Percentiles rank a stretch among this genome's conserved stretches.
Evolutionary conservation across 2,329 filamentous ascomycete species (phyloP).

Genomic region (Aspergillus transmontanensis): DNA sequence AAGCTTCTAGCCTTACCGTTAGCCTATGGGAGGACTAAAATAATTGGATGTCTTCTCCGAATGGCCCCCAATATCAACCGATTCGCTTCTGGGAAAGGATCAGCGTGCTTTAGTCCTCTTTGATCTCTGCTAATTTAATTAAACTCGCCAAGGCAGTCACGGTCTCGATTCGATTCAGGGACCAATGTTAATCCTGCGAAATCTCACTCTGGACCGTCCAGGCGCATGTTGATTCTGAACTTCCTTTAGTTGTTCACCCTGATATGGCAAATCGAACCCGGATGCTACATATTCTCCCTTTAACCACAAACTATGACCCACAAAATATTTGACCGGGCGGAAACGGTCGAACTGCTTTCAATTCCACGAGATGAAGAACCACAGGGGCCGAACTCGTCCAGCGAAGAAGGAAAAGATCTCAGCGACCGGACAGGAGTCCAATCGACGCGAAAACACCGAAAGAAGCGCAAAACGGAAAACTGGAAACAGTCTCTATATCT

Average conservation of each 20-base stretch:
- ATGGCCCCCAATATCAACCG: neutral
- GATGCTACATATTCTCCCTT: neutral
- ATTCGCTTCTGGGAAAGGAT: neutral
- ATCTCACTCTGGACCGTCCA: neutral
- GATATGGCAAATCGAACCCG: neutral
- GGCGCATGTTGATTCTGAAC: neutral
- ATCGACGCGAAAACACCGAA: neutral
- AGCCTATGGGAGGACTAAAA: neutral
- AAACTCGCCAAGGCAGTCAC: neutral
- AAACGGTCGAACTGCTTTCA: neutral
- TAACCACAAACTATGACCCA: neutral
- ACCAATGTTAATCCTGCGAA: neutral
- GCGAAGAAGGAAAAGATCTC: neutral
- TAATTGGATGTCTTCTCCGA: neutral
- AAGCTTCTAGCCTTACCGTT: neutral
- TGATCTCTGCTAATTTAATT: neutral
- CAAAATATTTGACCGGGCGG: neutral
- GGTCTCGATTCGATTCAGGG: neutral
- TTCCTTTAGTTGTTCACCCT: neutral
- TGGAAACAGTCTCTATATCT: constrained; percentile 1
- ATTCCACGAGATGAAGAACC: neutral
- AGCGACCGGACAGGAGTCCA: neutral
- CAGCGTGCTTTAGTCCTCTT: neutral
- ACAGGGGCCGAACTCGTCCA: neutral
- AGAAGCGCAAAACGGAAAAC: neutral